Conservation (phyloP, 1,284 basidiomycete genomes). For the Schizophyllum commune region DNA sequence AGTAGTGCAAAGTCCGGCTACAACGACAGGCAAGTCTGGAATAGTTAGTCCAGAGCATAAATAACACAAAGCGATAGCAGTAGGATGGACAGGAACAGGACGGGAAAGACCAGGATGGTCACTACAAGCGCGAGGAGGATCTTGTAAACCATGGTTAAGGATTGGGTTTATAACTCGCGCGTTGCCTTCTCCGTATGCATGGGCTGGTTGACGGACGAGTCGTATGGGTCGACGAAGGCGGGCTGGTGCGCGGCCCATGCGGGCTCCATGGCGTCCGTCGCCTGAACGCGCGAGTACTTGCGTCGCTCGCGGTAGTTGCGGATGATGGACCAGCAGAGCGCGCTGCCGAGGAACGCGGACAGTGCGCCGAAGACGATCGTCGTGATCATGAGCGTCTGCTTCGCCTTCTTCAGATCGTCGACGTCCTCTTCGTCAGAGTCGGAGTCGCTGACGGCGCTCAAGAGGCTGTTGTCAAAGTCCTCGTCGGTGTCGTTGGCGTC, state of each 20-base stretch:
- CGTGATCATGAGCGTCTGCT: not conserved
- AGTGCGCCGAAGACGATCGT: not conserved
- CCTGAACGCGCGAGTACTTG: not conserved
- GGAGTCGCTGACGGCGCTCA: not conserved
- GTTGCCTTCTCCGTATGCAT: no score
- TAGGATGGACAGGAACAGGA: no score
- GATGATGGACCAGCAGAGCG: not conserved
- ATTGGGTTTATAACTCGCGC: no score
- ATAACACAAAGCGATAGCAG: no score
- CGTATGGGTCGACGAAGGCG: not conserved
- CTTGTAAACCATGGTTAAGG: no score
- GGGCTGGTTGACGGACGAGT: not conserved
- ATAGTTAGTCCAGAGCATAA: no score
- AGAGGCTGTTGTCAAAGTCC: not conserved
- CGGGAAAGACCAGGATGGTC: no score
- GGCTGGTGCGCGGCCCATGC: not conserved
- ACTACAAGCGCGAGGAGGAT: no score
- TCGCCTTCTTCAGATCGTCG: not conserved
- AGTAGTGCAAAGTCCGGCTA: no score
- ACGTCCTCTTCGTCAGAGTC: not conserved
- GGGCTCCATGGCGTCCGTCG: not conserved
- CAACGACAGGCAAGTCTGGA: no score
- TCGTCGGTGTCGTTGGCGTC: not conserved
- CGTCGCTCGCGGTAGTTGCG: not conserved
- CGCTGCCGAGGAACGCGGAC: not conserved